Evolutionary conservation across 805 yeast species (phyloP), one percentile per base, ranked within the genome.

Genomic region (Lachancea nothofagi): DNA sequence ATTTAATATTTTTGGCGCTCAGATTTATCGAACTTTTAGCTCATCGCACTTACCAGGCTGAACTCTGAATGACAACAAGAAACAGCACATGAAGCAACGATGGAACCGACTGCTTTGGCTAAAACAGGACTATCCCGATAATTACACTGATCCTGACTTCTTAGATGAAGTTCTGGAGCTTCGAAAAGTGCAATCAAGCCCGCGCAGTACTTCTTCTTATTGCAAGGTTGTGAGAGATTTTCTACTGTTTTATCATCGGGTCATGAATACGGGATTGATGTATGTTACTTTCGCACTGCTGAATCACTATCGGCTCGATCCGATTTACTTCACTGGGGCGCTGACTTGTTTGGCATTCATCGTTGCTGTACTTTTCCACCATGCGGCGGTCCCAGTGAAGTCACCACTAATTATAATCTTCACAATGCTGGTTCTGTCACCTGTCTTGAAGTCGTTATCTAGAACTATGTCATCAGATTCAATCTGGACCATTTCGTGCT

Each of bases 381-480:
- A 26, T n/a, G 32, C 28, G 42, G 42, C 10, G 55, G 55, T 41
- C 19, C 38, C 72, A 3, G 43, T 80, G 25, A 85, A 84, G 57
- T 82, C 94, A 1, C 74, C 86, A 2, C 42, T 77, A 2, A 64
- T 93, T 20, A 80, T 89, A 9, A 70, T 80, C 1, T 74, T 89
- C 43, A 74, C 84, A 3, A 65, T 89, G 29, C 66, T 87, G 29
- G 79, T 93, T 1, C 67, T 90, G 30, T 83, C 97, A 0, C 98
- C 98, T 0, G 90, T 93, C 1, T 71, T 93, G 36, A 83, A 85
- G 50, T 87, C 96, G 0, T 69, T 93, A 30, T 87, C 96, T 0
- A 77, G 79, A 51, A 83, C 96, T 0, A 87, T 96, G 0, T 78
- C 96, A 0, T 82, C 93, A 0, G 97, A 93, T 64, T 86, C 96